phyloP scores from a whole-genome alignment of 352 stramenopile genomes.

The Phytophthora litchii region DNA sequence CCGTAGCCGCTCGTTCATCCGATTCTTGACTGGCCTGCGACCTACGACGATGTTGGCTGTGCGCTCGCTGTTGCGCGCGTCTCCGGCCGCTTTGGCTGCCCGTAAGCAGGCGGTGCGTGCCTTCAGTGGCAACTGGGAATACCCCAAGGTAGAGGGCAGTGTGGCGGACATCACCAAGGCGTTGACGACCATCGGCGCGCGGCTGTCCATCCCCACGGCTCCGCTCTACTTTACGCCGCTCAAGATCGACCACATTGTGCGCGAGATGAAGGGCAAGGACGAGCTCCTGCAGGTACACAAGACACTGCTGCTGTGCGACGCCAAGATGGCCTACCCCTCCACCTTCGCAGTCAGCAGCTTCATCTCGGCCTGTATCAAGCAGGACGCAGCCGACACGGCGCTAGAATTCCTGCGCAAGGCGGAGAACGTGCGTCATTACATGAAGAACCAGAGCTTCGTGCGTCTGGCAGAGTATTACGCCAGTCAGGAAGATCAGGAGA shows the following conservation, averaged over 20 bases:
- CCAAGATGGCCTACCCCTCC: conserved; percentile 79
- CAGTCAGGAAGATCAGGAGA: conserved; percentile 52
- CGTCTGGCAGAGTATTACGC: conserved; percentile 74
- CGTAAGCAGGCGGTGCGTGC: conserved; percentile 39
- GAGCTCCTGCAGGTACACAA: conserved; percentile 74
- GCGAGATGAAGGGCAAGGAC: conserved; percentile 78
- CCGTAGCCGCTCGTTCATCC: not conserved
- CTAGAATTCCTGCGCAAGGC: conserved; percentile 73
- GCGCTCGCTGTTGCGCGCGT: conserved; percentile 27
- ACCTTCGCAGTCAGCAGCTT: conserved; percentile 69
- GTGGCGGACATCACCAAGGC: conserved; percentile 72
- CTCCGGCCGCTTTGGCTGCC: conserved; percentile 13
- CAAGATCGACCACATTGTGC: conserved; percentile 87
- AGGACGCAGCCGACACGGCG: conserved; percentile 58
- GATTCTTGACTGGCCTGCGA: conserved; percentile 19
- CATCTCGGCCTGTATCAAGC: conserved; percentile 68
- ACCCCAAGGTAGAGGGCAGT: conserved; percentile 78
- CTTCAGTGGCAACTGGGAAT: conserved; percentile 86
- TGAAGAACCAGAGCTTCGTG: conserved; percentile 81
- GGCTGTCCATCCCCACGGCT: conserved; percentile 78
- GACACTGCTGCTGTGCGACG: conserved; percentile 77
- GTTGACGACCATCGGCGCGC: conserved; percentile 73
- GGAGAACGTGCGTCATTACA: conserved; percentile 76
- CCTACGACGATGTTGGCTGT: conserved; percentile 31
- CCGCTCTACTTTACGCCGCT: conserved; percentile 79